Evolutionary conservation across 75 land plant genomes (phyloP), one percentile per base, ranked within the genome.

Genomic region (Pseudotsuga menziesii): DNA sequence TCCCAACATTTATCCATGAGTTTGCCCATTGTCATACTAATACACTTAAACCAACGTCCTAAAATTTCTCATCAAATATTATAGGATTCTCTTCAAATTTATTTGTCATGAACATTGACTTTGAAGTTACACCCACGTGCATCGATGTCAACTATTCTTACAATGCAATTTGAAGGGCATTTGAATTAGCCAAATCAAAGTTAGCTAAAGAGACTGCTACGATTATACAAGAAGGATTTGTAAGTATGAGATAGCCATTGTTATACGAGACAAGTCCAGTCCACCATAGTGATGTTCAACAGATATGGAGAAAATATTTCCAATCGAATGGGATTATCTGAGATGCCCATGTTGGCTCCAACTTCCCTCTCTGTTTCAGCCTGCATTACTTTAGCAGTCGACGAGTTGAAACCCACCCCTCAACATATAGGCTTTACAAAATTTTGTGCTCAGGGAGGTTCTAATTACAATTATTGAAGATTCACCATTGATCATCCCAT

Each of bases 91-190:
- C 27, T 35, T 22, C 22, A 39, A 22, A 9, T 59, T n/a, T 54
- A n/a, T 77, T 17, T 41, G 11, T 76, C 27, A 22, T 72, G 69
- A 79, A 78, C 2, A 9, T 55, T 72, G 91, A 93, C 93, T 95
- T 95, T 57, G 98, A 15, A 69, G 39, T 44, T 19, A 2, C 22
- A 74, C 78, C 48, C 81, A 94, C 98, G n/a, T n/a, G n/a, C 98
- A 82, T 90, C 90, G 11, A 95, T 91, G 92, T 94, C 95, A 77
- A 95, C 98, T 75, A 80, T 85, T 74, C 95, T 84, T 39, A n/a
- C n/a, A n/a, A n/a, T n/a, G 98, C 98, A 87, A 94, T 94, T 77
- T 94, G 98, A 79, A 94, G 91, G 58, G 98, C 98, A 90, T 94
- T 93, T 57, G 95, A 94, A 84, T 92, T 94, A 12, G 93, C 98